phyloP scores from a whole-genome alignment of 169 alveolate genomes.

The Pseudocohnilembus persalinus region DNA sequence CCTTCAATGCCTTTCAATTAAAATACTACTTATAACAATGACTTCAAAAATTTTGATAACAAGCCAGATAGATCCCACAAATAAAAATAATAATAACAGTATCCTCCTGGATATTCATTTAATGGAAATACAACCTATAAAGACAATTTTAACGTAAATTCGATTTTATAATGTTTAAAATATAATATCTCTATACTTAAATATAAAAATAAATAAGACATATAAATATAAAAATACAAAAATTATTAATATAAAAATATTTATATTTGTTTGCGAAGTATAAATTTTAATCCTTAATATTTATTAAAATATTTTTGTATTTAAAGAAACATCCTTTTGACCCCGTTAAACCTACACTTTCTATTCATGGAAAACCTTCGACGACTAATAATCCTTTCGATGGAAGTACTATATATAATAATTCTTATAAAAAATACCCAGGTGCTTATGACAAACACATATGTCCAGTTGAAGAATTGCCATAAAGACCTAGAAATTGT shows the following conservation, averaged over 20 bases:
- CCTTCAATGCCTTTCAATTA: not conserved
- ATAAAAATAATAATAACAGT: no score
- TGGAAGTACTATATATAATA: not conserved
- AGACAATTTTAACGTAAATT: not conserved
- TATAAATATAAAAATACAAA: no score
- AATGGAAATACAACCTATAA: not conserved
- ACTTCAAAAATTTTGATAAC: not conserved
- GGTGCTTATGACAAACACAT: slow-evolving; percentile 9
- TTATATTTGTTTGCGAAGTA: no score
- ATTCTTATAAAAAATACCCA: not conserved
- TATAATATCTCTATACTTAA: not conserved
- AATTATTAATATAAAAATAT: no score
- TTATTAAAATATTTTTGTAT: no score
- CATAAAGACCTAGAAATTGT: slow-evolving; percentile 21
- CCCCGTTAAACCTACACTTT: not conserved
- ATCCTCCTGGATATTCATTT: not conserved
- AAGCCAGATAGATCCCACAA: no score
- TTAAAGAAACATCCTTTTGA: not conserved
- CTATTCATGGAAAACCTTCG: not conserved
- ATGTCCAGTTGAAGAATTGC: slow-evolving; percentile 11
- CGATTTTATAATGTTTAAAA: not conserved
- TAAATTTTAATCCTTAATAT: no score
- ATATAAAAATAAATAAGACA: no score
- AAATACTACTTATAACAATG: not conserved
- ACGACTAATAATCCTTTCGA: slow-evolving; percentile 5